phyloP scores from a whole-genome alignment of 192 early-diverging fungal genomes.

The Coemansia sp. region DNA sequence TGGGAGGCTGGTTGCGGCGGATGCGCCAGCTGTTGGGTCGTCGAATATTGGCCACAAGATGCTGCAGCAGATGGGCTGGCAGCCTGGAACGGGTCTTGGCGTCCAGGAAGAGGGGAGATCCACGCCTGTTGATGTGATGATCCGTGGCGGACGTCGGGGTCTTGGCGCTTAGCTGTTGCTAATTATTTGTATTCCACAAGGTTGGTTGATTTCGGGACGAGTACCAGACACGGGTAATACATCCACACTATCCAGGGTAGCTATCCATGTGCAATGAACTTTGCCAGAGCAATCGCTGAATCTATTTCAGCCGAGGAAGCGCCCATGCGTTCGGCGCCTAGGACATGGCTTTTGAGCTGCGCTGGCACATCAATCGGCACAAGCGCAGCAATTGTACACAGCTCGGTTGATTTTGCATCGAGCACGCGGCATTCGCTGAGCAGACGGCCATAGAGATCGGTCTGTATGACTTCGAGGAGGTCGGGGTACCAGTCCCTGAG shows the following conservation, averaged over 20 bases:
- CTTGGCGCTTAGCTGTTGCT: slow-evolving; percentile 32
- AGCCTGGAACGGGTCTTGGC: slow-evolving; percentile 49
- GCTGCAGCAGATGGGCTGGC: slow-evolving; percentile 55
- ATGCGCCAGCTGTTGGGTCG: slow-evolving; percentile 42
- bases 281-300: slow-evolving; percentile 19
- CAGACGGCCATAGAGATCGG: slow-evolving; percentile 39
- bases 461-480: slow-evolving; percentile 45
- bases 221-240: no score
- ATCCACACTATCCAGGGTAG: no score
- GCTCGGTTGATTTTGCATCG: slow-evolving; percentile 29
- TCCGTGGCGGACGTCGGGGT: slow-evolving; percentile 43
- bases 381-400: slow-evolving; percentile 35
- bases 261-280: slow-evolving; percentile 2
- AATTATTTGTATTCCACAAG: neutral
- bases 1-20: slow-evolving; percentile 43
- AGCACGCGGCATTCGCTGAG: slow-evolving; percentile 30
- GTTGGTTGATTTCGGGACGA: no score
- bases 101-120: slow-evolving; percentile 43
- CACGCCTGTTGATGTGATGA: slow-evolving; percentile 45
- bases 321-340: slow-evolving; percentile 28
- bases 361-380: slow-evolving; percentile 32
- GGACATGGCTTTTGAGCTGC: slow-evolving; percentile 43
- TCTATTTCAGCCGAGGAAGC: slow-evolving; percentile 25
- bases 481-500: slow-evolving; percentile 35
- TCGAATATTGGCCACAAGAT: slow-evolving; percentile 55